Evolutionary conservation across 2,329 filamentous ascomycete genomes (phyloP).

Genomic region (Colletotrichum salicis): DNA sequence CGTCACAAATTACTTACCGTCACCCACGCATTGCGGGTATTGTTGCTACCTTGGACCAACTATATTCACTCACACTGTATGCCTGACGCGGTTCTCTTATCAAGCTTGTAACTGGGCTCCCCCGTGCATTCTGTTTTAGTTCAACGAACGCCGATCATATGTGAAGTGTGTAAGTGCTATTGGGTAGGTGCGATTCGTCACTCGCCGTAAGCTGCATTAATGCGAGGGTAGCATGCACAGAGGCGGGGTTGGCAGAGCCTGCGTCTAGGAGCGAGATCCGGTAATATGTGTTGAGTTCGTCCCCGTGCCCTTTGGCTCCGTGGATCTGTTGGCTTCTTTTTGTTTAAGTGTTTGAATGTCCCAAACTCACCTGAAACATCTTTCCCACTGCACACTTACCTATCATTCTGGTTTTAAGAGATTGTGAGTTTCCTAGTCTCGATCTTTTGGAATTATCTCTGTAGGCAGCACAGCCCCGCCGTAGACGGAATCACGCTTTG

Average conservation of each 20-base stretch:
- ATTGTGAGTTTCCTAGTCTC: not conserved
- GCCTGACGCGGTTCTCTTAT: not conserved
- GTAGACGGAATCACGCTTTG: not conserved
- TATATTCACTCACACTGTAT: not conserved
- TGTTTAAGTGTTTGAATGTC: not conserved
- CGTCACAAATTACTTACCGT: too few relatives aligned
- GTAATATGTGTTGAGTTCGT: not conserved
- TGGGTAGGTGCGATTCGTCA: not conserved
- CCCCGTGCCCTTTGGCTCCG: not conserved
- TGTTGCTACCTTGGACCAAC: too few relatives aligned
- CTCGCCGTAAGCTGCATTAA: not conserved
- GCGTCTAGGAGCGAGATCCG: not conserved
- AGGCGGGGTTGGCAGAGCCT: not conserved
- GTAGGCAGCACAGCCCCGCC: not conserved
- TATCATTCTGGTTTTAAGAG: not conserved
- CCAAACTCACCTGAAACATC: accelerated
- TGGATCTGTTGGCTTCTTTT: not conserved
- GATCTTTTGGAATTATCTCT: not conserved
- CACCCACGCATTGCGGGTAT: too few relatives aligned
- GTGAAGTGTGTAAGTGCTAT: not conserved
- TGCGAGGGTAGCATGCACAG: not conserved
- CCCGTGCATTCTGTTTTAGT: not conserved
- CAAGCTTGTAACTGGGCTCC: not conserved
- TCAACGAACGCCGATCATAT: not conserved
- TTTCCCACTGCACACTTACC: not conserved